A percentile compares a stretch with the other conserved stretches of the same genome.
phyloP scores from a whole-genome alignment of 306 rosid species.

The Begonia loranthoides region DNA sequence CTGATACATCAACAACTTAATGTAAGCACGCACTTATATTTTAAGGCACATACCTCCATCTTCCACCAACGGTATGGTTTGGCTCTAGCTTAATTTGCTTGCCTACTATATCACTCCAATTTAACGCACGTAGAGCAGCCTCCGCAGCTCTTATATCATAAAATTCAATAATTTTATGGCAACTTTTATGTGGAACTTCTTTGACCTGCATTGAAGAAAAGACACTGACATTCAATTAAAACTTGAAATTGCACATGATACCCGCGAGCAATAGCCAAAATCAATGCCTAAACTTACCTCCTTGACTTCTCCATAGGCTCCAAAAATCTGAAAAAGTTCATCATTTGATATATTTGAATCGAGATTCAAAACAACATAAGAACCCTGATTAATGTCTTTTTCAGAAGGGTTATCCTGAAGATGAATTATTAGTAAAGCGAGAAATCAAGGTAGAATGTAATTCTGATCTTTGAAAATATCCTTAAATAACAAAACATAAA shows the following conservation, averaged over 20 bases:
- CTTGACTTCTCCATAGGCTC: conserved; percentile 34
- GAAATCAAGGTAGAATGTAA: too few species aligned
- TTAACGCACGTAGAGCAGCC: conserved; percentile 27
- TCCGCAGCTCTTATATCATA: conserved; percentile 36
- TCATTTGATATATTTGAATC: conserved; percentile 32
- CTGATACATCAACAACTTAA: too few species aligned
- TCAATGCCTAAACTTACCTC: conserved; percentile 16
- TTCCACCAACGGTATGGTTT: conserved; percentile 24
- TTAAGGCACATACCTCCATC: conserved; percentile 13
- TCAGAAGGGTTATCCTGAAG: conserved; percentile 34
- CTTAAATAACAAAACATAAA: too few species aligned
- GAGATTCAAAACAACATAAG: conserved; percentile 29
- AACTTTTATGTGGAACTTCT: conserved; percentile 29
- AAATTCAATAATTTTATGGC: conserved; percentile 28
- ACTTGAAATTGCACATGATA: too few species aligned
- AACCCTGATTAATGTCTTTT: conserved; percentile 33
- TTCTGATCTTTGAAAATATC: too few species aligned
- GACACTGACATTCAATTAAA: neutral
- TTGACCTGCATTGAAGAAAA: conserved; percentile 20
- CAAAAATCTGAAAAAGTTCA: conserved; percentile 21
- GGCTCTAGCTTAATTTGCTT: conserved; percentile 31
- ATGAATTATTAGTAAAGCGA: neutral
- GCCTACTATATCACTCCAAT: conserved; percentile 29
- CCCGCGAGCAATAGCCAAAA: neutral
- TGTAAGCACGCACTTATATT: too few species aligned